phyloP scores from a whole-genome alignment of 108 stramenopile species.

The Tribonema minus region DNA sequence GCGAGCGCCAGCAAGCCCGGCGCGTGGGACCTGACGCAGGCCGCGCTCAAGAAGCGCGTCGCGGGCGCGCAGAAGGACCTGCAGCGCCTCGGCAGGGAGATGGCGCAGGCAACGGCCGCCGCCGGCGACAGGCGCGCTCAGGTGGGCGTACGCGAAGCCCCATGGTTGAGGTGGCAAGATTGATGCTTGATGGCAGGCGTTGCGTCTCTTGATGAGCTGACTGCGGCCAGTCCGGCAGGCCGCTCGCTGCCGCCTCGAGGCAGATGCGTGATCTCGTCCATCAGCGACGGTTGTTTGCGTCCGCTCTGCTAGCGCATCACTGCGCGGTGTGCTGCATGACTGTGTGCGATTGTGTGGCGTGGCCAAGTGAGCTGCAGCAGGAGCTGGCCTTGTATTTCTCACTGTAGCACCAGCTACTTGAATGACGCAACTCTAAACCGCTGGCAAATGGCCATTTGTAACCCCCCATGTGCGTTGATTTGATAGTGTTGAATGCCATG shows the following conservation, averaged over 20 bases:
- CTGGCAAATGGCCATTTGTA: neutral
- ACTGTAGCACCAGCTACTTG: no score
- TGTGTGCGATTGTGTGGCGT: no score
- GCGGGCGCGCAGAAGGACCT: neutral
- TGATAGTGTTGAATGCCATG: neutral
- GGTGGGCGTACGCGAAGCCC: neutral
- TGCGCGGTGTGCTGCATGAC: no score
- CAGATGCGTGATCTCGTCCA: no score
- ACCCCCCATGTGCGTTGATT: neutral
- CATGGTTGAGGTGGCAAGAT: neutral
- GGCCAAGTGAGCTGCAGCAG: no score
- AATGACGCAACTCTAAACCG: no score
- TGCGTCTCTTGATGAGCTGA: constrained; percentile 15
- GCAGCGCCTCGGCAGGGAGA: neutral
- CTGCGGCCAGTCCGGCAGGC: no score
- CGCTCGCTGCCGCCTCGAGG: no score
- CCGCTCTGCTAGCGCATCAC: no score
- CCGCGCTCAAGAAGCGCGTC: constrained; percentile 52
- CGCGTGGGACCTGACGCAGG: constrained; percentile 4
- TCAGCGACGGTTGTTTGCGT: no score
- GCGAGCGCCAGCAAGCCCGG: constrained; percentile 1
- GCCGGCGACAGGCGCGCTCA: neutral
- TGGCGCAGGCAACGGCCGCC: neutral
- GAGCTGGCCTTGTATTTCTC: no score
- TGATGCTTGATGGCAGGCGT: neutral